phyloP scores from a whole-genome alignment of 73 alveolate species.

The Halteria grandinella region DNA sequence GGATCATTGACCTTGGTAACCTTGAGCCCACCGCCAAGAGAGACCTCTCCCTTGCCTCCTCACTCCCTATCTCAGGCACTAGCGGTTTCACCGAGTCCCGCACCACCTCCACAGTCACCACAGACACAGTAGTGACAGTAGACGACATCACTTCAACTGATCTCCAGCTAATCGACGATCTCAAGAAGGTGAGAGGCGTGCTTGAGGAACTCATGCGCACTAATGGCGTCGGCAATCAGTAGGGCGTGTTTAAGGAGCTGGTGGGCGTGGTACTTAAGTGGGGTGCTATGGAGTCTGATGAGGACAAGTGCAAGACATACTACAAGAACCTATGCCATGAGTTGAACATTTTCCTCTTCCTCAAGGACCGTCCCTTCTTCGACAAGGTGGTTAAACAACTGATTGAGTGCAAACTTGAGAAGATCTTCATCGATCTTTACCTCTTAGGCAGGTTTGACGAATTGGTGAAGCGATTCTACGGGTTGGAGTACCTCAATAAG shows the following conservation, averaged over 20 bases:
- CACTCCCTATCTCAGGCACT: too few relatives aligned
- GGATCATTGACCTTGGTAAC: too few relatives aligned
- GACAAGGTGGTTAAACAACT: slow-evolving; percentile 69
- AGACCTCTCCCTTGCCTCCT: slow-evolving; percentile 49
- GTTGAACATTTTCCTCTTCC: slow-evolving; percentile 75
- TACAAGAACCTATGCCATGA: slow-evolving; percentile 71
- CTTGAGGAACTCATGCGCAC: slow-evolving; percentile 41
- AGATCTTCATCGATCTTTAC: slow-evolving; percentile 58
- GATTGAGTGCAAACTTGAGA: slow-evolving; percentile 77
- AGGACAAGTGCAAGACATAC: slow-evolving; percentile 73
- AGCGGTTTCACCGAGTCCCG: slow-evolving; percentile 9
- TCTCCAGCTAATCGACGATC: slow-evolving; percentile 55
- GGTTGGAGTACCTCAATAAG: neutral
- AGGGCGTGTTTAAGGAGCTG: slow-evolving; percentile 3
- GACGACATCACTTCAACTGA: slow-evolving; percentile 68
- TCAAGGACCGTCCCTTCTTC: slow-evolving; percentile 77
- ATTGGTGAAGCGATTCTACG: neutral
- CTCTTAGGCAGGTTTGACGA: slow-evolving; percentile 32
- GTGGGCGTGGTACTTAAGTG: slow-evolving; percentile 70
- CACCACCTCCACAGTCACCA: slow-evolving; percentile 5
- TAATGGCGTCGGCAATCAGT: slow-evolving; percentile 3
- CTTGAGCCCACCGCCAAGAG: slow-evolving; percentile 38
- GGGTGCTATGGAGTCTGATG: slow-evolving; percentile 47
- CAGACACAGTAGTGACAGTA: too few relatives aligned
- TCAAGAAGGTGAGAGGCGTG: slow-evolving; percentile 59